Evolutionary conservation across 257 asterid species (phyloP).

Genomic region (Solanum gracilifrons): DNA sequence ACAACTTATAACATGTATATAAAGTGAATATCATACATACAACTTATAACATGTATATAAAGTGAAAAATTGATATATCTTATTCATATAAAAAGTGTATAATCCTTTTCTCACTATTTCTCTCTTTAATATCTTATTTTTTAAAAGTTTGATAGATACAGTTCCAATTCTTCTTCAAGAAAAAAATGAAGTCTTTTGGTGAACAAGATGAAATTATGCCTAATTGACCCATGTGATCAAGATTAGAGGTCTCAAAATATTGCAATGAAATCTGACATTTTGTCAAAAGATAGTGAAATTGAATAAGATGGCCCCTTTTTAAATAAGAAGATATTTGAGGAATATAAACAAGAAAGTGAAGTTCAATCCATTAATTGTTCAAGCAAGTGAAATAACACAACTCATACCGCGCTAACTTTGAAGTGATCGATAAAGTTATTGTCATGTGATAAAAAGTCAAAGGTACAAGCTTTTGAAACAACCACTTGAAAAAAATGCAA

Average conservation of each 20-base stretch:
- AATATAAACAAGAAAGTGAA: constrained; percentile 39
- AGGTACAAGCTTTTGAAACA: no score
- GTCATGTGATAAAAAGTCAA: no score
- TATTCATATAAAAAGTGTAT: not conserved
- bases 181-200: constrained; percentile 24
- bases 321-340: constrained; percentile 12
- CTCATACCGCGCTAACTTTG: not conserved
- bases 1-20: not conserved
- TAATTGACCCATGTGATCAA: not conserved
- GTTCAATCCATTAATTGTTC: constrained; percentile 27
- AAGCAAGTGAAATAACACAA: not conserved
- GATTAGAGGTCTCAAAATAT: constrained; percentile 20
- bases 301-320: constrained; percentile 75
- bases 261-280: constrained; percentile 24
- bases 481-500: no score
- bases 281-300: constrained; percentile 34
- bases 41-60: not conserved
- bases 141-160: not conserved
- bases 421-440: no score
- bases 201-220: constrained; percentile 46
- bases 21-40: not conserved
- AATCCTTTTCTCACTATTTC: not conserved
- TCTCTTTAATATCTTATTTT: not conserved
- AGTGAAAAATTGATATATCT: not conserved
- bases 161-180: constrained; percentile 37